phyloP scores from a whole-genome alignment of 75 land plant genomes.

The Selaginella moellendorffii region DNA sequence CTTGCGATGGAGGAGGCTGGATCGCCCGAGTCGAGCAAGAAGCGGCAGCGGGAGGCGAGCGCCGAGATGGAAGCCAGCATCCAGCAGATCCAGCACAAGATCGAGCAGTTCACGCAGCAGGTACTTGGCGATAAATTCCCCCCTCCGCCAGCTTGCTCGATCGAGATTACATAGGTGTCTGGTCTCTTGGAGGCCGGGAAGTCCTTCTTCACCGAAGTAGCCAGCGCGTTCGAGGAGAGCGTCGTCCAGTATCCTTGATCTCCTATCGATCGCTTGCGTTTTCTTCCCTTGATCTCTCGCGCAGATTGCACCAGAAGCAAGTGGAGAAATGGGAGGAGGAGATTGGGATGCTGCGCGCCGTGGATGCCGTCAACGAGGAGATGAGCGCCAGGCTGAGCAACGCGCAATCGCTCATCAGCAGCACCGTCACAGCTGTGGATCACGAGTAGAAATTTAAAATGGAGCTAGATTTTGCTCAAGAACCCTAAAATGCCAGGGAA shows the following conservation, averaged over 20 bases:
- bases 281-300: background rate
- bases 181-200: conserved; percentile 24
- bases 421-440: too few species aligned
- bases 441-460: too few species aligned
- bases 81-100: conserved; percentile 20
- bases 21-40: too few species aligned
- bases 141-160: background rate
- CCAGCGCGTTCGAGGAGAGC: conserved; percentile 25
- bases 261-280: background rate
- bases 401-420: too few species aligned
- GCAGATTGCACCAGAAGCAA: conserved; percentile 12
- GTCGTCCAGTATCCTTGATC: conserved; percentile 17
- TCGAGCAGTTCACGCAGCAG: conserved; percentile 27
- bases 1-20: too few species aligned
- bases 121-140: background rate
- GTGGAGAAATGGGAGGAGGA: conserved; percentile 18
- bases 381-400: conserved; percentile 11
- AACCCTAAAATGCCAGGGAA: too few species aligned
- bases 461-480: too few species aligned
- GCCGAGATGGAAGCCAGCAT: conserved; percentile 28
- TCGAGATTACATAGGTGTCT: conserved; percentile 15
- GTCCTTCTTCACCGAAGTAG: conserved; percentile 14
- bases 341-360: conserved; percentile 2
- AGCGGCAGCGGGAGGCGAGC: too few species aligned
- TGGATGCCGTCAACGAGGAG: conserved; percentile 13